Evolutionary conservation across 176 grass and related monocot species (phyloP), one percentile per base, ranked within the genome.

Genomic region (Microstegium vimineum): DNA sequence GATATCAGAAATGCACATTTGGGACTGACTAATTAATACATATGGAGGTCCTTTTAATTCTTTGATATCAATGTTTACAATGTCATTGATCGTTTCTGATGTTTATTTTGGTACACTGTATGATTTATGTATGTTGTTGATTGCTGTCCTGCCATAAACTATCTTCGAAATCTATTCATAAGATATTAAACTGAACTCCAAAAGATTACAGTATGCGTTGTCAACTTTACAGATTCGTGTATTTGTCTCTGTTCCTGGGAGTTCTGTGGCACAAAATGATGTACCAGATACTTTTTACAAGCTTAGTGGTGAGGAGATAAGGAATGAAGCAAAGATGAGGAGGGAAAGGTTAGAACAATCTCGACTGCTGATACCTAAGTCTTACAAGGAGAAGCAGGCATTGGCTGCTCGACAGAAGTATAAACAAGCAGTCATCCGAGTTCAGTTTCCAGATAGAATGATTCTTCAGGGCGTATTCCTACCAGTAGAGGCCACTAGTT

Each of bases 381-480:
- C 96, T 49, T 99, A 92, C 67, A 85, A 84, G 74, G 96, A 95
- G 85, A 99, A 99, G 77, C 93, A 93, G 77, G 85, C 89, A 64
- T 41, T 93, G 49, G 87, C 93, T 77, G 76, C 89, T 81, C 86
- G 84, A 46, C 91, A 90, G 74, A 94, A 87, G 73, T 92, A 93
- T 73, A 93, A 86, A 33, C 76, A 88, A 80, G 79, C 87, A 75
- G 63, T 99, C 31, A 83, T 99, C 20, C 87, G 96, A 65, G 72
- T 99, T 79, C 93, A 99, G 68, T 99, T 99, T 80, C 96, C 96
- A 45, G 96, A 99, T 71, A 83, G 96, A 71, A 87, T 95, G 52
- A 79, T 93, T 88, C 89, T 99, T 28, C 93, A 99, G 82, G 96
- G 86, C 31, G 75, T 90, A 28, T 99, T 99, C 77, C 91, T 99